phyloP scores from a whole-genome alignment of 108 stramenopile genomes.

The Schizochytrium sp. region DNA sequence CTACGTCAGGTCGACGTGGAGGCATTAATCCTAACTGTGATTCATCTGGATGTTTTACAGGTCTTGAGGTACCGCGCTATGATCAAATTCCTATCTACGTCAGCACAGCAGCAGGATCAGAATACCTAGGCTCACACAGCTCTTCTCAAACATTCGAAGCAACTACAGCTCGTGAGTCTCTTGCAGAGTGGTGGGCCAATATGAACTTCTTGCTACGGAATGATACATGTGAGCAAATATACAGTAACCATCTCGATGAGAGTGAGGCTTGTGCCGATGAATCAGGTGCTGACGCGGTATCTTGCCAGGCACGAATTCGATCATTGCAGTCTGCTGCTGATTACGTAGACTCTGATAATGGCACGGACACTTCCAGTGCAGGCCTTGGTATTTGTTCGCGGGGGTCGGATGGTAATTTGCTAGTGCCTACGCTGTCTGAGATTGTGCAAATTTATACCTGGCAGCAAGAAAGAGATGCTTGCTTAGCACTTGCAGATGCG shows the following conservation, averaged over 20 bases:
- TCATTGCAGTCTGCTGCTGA: background rate
- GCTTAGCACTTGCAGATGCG: background rate
- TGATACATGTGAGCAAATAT: background rate
- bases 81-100: background rate
- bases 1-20: background rate
- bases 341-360: background rate
- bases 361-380: background rate
- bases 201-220: slow-evolving; percentile 22
- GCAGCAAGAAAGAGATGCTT: background rate
- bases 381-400: slow-evolving; percentile 11
- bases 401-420: background rate
- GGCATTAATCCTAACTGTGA: slow-evolving; percentile 50
- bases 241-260: background rate
- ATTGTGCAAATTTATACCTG: background rate
- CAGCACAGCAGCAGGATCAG: background rate
- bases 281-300: background rate
- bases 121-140: background rate
- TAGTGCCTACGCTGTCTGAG: background rate
- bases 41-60: background rate
- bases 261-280: background rate
- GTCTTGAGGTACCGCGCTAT: slow-evolving; percentile 20
- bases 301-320: background rate
- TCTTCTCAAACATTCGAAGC: background rate
- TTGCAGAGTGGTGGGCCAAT: background rate
- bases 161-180: background rate